Evolutionary conservation across 2,329 filamentous ascomycete species (phyloP).

Genomic region (Xylaria sp.): DNA sequence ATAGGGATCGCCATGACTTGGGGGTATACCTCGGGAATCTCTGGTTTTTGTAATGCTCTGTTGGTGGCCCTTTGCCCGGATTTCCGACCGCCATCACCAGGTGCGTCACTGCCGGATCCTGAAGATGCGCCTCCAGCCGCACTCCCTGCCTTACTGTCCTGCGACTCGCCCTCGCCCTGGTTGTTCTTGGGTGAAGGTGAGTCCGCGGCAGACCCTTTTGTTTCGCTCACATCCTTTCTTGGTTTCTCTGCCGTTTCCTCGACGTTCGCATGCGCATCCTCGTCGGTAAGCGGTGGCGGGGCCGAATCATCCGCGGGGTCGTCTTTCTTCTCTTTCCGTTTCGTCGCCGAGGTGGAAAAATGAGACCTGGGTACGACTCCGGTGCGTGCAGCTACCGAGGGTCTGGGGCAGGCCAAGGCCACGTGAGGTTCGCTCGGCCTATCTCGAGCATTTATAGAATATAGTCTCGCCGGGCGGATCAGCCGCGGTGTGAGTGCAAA

Average conservation of each 20-base stretch:
- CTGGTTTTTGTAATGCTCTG: slow-evolving; percentile 83
- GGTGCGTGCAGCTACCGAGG: slow-evolving; percentile 31
- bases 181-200: slow-evolving; percentile 59
- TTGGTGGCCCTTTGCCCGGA: slow-evolving; percentile 74
- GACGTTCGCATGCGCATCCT: slow-evolving; percentile 63
- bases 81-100: slow-evolving; percentile 74
- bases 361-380: slow-evolving; percentile 39
- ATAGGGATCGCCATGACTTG: slow-evolving; percentile 98
- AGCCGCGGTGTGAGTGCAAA: slow-evolving; percentile 42
- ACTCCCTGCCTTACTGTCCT: slow-evolving; percentile 69
- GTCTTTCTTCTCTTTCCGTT: slow-evolving; percentile 56
- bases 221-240: slow-evolving; percentile 61
- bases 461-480: slow-evolving; percentile 40
- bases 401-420: slow-evolving; percentile 43
- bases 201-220: slow-evolving; percentile 57
- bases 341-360: slow-evolving; percentile 54
- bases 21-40: slow-evolving; percentile 93
- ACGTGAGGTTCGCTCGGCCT: slow-evolving; percentile 37
- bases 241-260: slow-evolving; percentile 59
- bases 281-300: slow-evolving; percentile 63
- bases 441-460: slow-evolving; percentile 43
- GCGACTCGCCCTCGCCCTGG: slow-evolving; percentile 53
- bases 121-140: slow-evolving; percentile 66
- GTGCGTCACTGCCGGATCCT: slow-evolving; percentile 65
- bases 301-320: slow-evolving; percentile 64